Evolutionary conservation across 176 grass and related monocot species (phyloP).

Genomic region (Avena eriantha): DNA sequence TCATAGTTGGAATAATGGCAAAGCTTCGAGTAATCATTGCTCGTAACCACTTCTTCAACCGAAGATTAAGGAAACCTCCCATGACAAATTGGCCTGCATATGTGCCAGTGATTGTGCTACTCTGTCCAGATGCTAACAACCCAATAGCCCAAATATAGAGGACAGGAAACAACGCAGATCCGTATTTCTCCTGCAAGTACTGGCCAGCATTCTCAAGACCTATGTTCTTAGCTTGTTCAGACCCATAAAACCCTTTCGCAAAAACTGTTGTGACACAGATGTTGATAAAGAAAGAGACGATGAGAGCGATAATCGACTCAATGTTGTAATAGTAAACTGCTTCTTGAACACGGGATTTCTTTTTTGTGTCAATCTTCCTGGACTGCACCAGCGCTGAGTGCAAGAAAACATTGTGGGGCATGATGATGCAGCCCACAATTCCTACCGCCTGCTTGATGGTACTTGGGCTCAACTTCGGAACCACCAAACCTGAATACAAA

Average conservation of each 20-base stretch:
- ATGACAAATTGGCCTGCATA: constrained; percentile 95
- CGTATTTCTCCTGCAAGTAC: constrained; percentile 93
- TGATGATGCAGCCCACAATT: constrained; percentile 92
- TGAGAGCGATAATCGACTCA: constrained; percentile 78
- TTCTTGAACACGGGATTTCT: constrained; percentile 80
- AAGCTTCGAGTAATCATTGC: constrained; percentile 87
- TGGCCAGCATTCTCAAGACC: constrained; percentile 95
- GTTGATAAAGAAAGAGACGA: constrained; percentile 89
- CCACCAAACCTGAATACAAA: constrained; percentile 65
- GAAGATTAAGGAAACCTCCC: constrained; percentile 95
- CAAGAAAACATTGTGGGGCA: constrained; percentile 93
- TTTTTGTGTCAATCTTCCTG: constrained; percentile 78
- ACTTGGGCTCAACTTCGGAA: constrained; percentile 78
- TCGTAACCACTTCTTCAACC: constrained; percentile 90
- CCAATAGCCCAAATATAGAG: constrained; percentile 96
- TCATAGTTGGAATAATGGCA: constrained; percentile 90
- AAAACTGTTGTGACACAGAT: constrained; percentile 88
- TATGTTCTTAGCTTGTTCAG: constrained; percentile 65
- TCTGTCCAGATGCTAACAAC: constrained; percentile 90
- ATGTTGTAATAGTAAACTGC: constrained; percentile 92
- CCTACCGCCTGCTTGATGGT: constrained; percentile 90
- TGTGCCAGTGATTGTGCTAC: constrained; percentile 90
- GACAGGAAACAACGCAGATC: constrained; percentile 70
- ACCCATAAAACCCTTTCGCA: constrained; percentile 89
- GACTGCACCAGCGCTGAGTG: constrained; percentile 93